Base-by-base conservation (phyloP, 371 early-diverging fungal genomes). In the Mucor irregularis region DNA sequence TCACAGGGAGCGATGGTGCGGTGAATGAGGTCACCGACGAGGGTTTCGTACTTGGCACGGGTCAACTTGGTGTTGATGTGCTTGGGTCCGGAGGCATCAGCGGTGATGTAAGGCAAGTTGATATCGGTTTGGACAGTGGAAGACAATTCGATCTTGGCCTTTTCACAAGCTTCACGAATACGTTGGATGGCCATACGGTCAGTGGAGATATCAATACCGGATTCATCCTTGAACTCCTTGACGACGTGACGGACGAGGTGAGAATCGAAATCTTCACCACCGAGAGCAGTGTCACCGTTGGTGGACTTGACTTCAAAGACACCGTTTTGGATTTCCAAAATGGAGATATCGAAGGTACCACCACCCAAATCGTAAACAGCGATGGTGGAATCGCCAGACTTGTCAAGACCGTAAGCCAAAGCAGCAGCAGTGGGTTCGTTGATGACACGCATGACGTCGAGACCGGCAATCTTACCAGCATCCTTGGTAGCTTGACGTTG, bases 341-440 rank as follows among this genome's bases (percentile, higher is more conserved):
- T 90, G 16, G 95, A 93, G 71, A 99, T 89, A 90, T 99, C 98
- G 75, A 97, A 98, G 17, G 98, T 98, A 66, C 99, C 99, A 70
- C 98, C 99, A 52, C 98, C 99, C 68, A 98, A 84, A 84, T 98
- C 98, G 83, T 90, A 99, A 29, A 99, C 97, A 16, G 95, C 95
- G 33, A 99, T 85, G 33, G 86, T 74, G 52, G 88, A 88, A 69
- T 95, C 92, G 42, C 85, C 87, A 22, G 66, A 69, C 73, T 89
- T 91, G 35, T 95, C 95, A 24, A 96, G 73, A 62, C 98, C 99
- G 72, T 97, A 98, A 24, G 97, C 96, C 42, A 98, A 78, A 47
- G 99, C 98, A 49, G 99, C 98, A n/a, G 98, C 98, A 14, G 96
- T 96, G 34, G 99, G 97, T 74, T 97, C 99, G 77, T 97, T 98